phyloP scores from a whole-genome alignment of 768 basidiomycete species.

The Gautieria morchelliformis region DNA sequence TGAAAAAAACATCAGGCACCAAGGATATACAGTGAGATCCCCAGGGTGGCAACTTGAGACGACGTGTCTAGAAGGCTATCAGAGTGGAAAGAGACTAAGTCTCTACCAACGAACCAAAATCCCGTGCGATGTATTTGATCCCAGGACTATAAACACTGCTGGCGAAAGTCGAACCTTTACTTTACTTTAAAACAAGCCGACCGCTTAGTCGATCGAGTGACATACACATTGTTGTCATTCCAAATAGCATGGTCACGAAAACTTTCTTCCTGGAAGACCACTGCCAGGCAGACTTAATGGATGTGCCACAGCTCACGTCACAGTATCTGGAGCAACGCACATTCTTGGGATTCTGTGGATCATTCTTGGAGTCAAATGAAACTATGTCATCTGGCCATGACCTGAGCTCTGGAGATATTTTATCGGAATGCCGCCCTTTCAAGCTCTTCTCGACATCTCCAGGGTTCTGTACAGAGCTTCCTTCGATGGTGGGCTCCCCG shows the following conservation, averaged over 20 bases:
- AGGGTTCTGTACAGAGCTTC: not conserved
- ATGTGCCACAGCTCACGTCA: not conserved
- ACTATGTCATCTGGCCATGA: constrained; percentile 16
- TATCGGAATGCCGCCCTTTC: not conserved
- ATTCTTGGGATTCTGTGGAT: constrained; percentile 22
- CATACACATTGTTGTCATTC: constrained; percentile 20
- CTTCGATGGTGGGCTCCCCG: not conserved
- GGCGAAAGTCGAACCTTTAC: constrained; percentile 19
- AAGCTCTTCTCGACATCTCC: not conserved
- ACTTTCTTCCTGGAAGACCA: constrained; percentile 14
- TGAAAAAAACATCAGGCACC: not conserved
- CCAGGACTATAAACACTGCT: constrained; percentile 22
- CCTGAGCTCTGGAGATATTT: constrained; percentile 6
- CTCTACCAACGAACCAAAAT: constrained; percentile 11
- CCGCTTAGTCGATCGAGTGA: not conserved
- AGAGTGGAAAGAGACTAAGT: not conserved
- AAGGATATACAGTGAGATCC: constrained; percentile 10
- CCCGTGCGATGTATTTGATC: constrained; percentile 12
- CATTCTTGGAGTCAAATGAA: constrained; percentile 14
- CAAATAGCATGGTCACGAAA: constrained; percentile 16
- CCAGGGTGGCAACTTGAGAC: constrained; percentile 20
- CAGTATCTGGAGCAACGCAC: not conserved
- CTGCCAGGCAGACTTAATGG: not conserved
- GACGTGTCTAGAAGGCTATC: constrained; percentile 9
- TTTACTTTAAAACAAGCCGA: not conserved